Evolutionary conservation across 805 yeast genomes (phyloP).

Genomic region (Phaffomyces opuntiae): DNA sequence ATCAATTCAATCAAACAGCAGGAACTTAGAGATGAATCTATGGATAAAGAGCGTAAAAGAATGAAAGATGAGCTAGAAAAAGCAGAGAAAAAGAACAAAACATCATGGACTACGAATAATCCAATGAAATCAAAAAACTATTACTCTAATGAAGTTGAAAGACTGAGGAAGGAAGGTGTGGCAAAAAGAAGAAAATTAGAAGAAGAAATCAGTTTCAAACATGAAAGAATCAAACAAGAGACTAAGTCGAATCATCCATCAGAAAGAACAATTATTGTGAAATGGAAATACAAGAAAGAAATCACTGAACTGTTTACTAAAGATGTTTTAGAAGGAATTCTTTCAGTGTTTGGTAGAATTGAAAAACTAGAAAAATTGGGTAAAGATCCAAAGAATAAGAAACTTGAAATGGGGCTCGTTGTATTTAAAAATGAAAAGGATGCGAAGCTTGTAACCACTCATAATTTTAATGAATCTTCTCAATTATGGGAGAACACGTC

Average conservation of each 20-base stretch:
- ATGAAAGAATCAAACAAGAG: conserved; percentile 2
- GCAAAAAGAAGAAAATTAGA: conserved; percentile 15
- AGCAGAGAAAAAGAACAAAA: conserved; percentile 12
- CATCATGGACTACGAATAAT: conserved; percentile 12
- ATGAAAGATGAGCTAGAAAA: conserved; percentile 20
- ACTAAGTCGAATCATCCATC: not conserved
- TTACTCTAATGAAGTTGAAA: conserved; percentile 15
- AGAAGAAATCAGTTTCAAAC: conserved; percentile 1
- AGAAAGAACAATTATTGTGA: conserved; percentile 13
- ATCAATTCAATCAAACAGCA: conserved; percentile 5
- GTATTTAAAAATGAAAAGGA: conserved; percentile 3
- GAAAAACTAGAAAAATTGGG: conserved; percentile 9
- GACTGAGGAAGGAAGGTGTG: conserved; percentile 20
- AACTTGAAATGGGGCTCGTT: conserved; percentile 14
- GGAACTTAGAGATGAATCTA: conserved; percentile 5
- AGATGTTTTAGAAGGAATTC: conserved; percentile 18
- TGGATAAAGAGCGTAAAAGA: conserved; percentile 12
- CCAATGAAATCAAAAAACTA: conserved; percentile 4
- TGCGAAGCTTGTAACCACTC: conserved; percentile 11
- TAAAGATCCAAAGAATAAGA: conserved; percentile 8
- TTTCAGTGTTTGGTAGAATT: conserved; percentile 20
- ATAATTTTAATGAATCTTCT: conserved; percentile 12
- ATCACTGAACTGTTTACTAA: conserved; percentile 15
- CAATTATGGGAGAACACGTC: conserved; percentile 17
- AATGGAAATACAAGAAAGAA: conserved; percentile 19